Base-by-base conservation (phyloP, 139 green algal genomes). In the Coelastrella sp. region DNA sequence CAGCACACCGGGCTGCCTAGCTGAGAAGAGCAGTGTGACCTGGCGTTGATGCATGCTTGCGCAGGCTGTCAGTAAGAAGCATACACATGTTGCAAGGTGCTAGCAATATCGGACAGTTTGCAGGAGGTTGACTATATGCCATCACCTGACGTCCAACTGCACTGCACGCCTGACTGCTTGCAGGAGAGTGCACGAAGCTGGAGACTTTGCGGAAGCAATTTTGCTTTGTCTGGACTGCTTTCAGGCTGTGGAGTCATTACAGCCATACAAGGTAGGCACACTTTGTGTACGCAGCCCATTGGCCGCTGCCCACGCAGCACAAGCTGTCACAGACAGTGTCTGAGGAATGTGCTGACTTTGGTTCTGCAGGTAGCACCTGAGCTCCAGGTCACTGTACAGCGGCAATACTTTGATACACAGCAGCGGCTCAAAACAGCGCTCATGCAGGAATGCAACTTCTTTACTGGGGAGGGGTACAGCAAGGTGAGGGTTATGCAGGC, bases 191-290 rank as follows among this genome's bases (percentile, higher is more conserved):
- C 91, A 95, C 66, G 92, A 95, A 75, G 75, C 86, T 54, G 92
- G 92, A 4, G 93, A 96, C 58, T 95, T 94, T 76, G 85, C 83
- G 6, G 92, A 96, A 60, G 94, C 94, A 58, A 91, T 96, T 59
- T 89, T 96, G 90, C 91, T 94, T 54, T 96, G 94, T 80, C 59
- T 95, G 73, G 87, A 96, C 91, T 91, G 87, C 86, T 94, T 94
- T 84, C 92, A 94, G 32, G 90, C 66, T 19, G 82, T 94, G 79
- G 92, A 94, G 7, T 74, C 73, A 8, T 79, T 95, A 13, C 20
- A 73, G 60, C 78, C 89, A 16, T 89, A 92, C 7, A 91, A 86
- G 82, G 93, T 94, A 76, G 17, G 68, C 68, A 76, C 13, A 75
- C 19, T 7, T n/a, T 23, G 7, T 76, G 8, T n/a, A 22, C 68